phyloP scores from a whole-genome alignment of 495 filamentous ascomycete genomes.

The Sphaerosporella brunnea region DNA sequence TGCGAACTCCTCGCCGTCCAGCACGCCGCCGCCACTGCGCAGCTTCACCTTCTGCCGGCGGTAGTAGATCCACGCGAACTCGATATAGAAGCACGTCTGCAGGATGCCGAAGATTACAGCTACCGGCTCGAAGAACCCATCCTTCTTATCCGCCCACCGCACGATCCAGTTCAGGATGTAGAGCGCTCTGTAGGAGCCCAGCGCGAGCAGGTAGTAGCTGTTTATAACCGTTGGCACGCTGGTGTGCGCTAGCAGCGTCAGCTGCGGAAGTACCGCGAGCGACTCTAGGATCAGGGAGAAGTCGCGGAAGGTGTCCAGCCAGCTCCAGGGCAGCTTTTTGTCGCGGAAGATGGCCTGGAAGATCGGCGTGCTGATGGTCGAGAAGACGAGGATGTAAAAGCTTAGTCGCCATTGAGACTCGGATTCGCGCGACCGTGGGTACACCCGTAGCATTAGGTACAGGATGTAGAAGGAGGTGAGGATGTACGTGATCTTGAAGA shows the following conservation, averaged over 20 bases:
- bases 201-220: constrained; percentile 74
- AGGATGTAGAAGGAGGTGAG: constrained; percentile 72
- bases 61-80: constrained; percentile 97
- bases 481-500: constrained; percentile 79
- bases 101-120: constrained; percentile 69
- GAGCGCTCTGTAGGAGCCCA: constrained; percentile 76
- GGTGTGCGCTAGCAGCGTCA: constrained; percentile 80
- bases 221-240: constrained; percentile 91
- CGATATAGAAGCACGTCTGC: constrained; percentile 78
- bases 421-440: constrained; percentile 68
- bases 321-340: constrained; percentile 14
- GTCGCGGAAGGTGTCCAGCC: constrained; percentile 37
- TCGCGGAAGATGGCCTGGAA: constrained; percentile 31
- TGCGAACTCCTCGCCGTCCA: constrained; percentile 79
- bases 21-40: constrained; percentile 58
- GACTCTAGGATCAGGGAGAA: constrained; percentile 88
- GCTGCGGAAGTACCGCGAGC: constrained; percentile 74
- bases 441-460: constrained; percentile 69
- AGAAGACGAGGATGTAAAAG: constrained; percentile 38
- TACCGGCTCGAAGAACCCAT: constrained; percentile 48
- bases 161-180: constrained; percentile 89
- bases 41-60: constrained; percentile 87
- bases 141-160: constrained; percentile 38
- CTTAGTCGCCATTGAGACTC: constrained; percentile 85
- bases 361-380: constrained; percentile 47